Evolutionary conservation across 768 basidiomycete species (phyloP).

Genomic region (Cyathus striatus): DNA sequence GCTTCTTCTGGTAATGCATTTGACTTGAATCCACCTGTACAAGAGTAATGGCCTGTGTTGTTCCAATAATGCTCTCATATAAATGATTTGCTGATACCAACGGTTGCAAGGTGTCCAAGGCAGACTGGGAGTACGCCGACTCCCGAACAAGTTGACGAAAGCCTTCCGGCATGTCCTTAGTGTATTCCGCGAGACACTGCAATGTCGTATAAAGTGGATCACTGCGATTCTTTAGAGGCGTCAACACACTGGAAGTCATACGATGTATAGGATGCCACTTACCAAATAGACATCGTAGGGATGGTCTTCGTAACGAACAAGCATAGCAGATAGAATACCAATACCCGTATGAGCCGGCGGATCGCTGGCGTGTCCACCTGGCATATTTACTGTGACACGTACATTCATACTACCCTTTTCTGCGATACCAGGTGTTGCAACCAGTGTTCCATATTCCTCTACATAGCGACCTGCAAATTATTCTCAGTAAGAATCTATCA

Average conservation of each 20-base stretch:
- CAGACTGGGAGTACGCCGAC: slow-evolving; percentile 43
- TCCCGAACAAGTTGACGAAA: slow-evolving; percentile 44
- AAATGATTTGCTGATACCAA: slow-evolving; percentile 31
- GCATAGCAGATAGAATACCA: slow-evolving; percentile 68
- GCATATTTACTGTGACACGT: slow-evolving; percentile 55
- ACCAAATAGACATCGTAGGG: slow-evolving; percentile 53
- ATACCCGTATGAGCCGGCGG: slow-evolving; percentile 86
- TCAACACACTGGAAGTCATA: neutral
- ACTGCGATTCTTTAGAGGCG: slow-evolving; percentile 35
- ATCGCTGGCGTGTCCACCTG: slow-evolving; percentile 83
- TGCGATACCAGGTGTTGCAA: slow-evolving; percentile 30
- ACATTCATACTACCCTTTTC: slow-evolving; percentile 74
- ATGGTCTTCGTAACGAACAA: slow-evolving; percentile 65
- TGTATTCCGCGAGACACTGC: slow-evolving; percentile 64
- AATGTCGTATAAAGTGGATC: slow-evolving; percentile 56
- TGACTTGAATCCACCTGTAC: slow-evolving; percentile 62
- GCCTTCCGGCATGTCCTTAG: slow-evolving; percentile 42
- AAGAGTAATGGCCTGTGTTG: slow-evolving; percentile 77
- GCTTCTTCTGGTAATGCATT: slow-evolving; percentile 79
- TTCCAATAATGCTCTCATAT: slow-evolving; percentile 48
- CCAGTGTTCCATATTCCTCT: neutral
- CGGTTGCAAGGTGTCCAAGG: slow-evolving; percentile 46
- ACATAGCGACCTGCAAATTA: neutral
- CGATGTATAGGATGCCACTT: slow-evolving; percentile 7
- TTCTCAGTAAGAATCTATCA: neutral